Evolutionary conservation across 2,329 filamentous ascomycete genomes (phyloP).

Genomic region (Ilyonectria sp.): DNA sequence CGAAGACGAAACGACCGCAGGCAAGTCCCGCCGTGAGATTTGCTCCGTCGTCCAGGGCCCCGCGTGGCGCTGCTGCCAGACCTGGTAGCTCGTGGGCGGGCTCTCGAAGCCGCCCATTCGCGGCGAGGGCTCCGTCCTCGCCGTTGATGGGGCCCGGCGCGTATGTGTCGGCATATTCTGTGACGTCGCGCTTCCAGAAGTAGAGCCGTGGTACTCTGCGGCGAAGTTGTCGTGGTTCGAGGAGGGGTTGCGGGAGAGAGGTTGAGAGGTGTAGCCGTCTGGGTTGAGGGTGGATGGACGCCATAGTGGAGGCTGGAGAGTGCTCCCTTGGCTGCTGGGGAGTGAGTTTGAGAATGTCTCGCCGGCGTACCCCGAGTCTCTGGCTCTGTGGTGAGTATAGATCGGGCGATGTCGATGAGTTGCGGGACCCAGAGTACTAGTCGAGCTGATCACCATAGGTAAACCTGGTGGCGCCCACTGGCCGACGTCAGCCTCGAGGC

Average conservation of each 20-base stretch:
- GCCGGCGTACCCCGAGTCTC: conserved; percentile 33
- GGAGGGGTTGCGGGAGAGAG: conserved; percentile 38
- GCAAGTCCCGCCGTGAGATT: conserved; percentile 21
- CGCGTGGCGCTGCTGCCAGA: conserved; percentile 32
- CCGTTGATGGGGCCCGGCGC: conserved; percentile 33
- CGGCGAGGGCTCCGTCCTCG: conserved; percentile 41
- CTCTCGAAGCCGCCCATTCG: conserved; percentile 30
- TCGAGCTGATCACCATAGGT: conserved; percentile 36
- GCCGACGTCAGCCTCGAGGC: conserved; percentile 31
- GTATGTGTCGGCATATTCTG: conserved; percentile 18
- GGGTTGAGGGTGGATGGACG: conserved; percentile 24
- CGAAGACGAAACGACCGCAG: not conserved
- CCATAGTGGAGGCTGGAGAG: conserved; percentile 36
- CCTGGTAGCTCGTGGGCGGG: conserved; percentile 29
- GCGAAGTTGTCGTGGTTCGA: conserved; percentile 29
- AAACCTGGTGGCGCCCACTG: conserved; percentile 34
- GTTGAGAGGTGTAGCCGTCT: conserved; percentile 41
- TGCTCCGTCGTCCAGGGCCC: conserved; percentile 38
- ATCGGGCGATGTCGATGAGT: conserved; percentile 6
- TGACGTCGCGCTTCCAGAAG: conserved; percentile 15
- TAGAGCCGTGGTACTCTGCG: conserved; percentile 11
- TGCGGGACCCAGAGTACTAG: conserved; percentile 29
- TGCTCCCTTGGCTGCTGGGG: conserved; percentile 35
- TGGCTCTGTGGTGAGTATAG: conserved; percentile 19
- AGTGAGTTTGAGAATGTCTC: conserved; percentile 33